Evolutionary conservation across 306 rosid genomes (phyloP), one percentile per base, ranked within the genome.

Genomic region (Aeschynomene evenia): DNA sequence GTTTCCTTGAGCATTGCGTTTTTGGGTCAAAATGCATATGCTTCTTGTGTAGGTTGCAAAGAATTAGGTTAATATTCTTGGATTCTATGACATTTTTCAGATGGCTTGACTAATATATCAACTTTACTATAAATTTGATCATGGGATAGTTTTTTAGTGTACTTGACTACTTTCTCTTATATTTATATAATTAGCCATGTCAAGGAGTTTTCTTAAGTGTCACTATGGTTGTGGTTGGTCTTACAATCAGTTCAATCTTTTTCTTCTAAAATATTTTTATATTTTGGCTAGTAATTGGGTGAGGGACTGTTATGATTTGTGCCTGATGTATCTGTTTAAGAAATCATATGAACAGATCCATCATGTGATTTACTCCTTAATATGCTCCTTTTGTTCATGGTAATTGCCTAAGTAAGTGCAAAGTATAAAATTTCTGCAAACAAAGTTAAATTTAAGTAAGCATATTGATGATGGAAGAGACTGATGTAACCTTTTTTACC

Each of bases 21-120:
- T 22, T 21, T 65, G 52, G 51, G 61, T 66, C 33, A 42, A 57
- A 65, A 34, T 48, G 63, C 24, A 77, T 28, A 28, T 55, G 46
- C 49, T 29, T 70, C 73, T 45, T 23, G 14, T 20, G n/a, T 60
- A 68, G 57, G 22, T 15, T 7, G 57, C 48, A 58, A 73, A 57
- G 3, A 34, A 57, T 28, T 36, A 65, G 3, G 60, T 55, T 19
- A 20, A 14, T 42, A 69, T 46, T 61, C 69, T 42, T 18, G 21
- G 68, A 19, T 14, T 14, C 36, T 57, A 52, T 43, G 63, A 42
- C 45, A 45, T 56, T 42, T 28, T 42, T 56, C 26, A 37, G 23
- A 70, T 57, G 67, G 66, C 28, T 28, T 70, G 28, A 57, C 58
- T 57, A 10, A 43, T 55, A 54, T 40, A 12, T 49, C 20, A 10